Base-by-base conservation (phyloP, 306 rosid genomes). In the Geum urbanum region DNA sequence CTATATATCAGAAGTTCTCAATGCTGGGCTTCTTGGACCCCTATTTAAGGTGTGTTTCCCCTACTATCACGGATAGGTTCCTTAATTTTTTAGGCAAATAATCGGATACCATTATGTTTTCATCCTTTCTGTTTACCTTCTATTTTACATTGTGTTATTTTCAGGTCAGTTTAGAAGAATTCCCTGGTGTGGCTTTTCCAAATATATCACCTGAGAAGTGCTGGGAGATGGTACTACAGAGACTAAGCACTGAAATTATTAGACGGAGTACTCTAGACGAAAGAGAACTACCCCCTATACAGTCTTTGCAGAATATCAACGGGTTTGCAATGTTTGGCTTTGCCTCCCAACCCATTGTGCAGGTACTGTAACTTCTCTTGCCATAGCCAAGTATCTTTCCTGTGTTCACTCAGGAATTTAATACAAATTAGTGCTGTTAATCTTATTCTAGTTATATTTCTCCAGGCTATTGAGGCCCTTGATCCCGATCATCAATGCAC, bases 251-350 rank as follows among this genome's bases (percentile, higher is more conserved):
- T 52, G 92, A 85, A 80, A 84, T 85, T 66, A 59, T 15, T 43
- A 72, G 84, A 70, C 77, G 62, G 45, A 78, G 72, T 69, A 78
- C 47, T 75, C 74, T 70, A 39, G 87, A 80, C 41, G 86, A 78
- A 78, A 76, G 22, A 54, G 80, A 76, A 64, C 77, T 73, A 50
- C 77, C 85, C 50, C 78, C 81, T 54, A 37, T 77, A 53, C 84
- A 85, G 73, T 66, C 74, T 75, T 64, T 72, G 82, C 79, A 80
- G 82, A 79, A 47, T 77, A 63, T 89, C 14, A 75, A 84, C 15
- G 96, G 98, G 60, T 85, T 79, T 69, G 62, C 80, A 77, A 89
- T 92, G 98, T 92, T 89, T 74, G 98, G 98, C 72, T 89, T 92
- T 77, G 81, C 70, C 63, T 86, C 82, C 66, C 87, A 87, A 22